Evolutionary conservation across 2,329 filamentous ascomycete genomes (phyloP), one percentile per base, ranked within the genome.

Genomic region (Blastomyces emzantsi): DNA sequence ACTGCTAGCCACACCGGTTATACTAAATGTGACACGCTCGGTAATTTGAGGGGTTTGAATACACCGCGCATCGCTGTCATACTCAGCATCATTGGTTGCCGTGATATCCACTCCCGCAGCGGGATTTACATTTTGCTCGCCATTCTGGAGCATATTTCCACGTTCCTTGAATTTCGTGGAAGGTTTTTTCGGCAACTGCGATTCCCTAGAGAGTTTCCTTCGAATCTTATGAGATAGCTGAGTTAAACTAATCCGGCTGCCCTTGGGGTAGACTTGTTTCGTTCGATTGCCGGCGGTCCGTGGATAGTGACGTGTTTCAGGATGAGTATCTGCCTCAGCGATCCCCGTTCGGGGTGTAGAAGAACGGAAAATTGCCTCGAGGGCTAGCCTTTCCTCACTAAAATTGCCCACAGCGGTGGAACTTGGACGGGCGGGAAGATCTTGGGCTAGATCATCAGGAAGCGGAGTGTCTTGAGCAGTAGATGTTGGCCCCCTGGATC

Each of bases 21-120:
- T 55, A 36, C 64, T 55, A 19, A 67, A 66, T 52, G 63, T 45
- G 28, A 64, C 62, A 45, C 69, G 67, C 22, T 61, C 66, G 25
- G 64, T 65, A 17, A 72, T 69, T 28, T 69, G 71, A 30, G 76
- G 75, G 15, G 73, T 77, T 17, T 69, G 63, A 52, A 78, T 73
- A 47, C 65, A 74, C 41, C 74, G 75, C 13, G 76, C 76, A 69
- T 78, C 76, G 58, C 76, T 78, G 63, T 78, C 76, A 64, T 78
- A 78, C 8, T 71, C 74, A 62, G 69, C 69, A 45, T 76, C 76
- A 45, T 73, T 78, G 66, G 73, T 71, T 63, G 58, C 36, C 41
- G 22, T 51, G 28, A 76, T 64, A 60, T 73, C 76, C 61, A 72
- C 72, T 51, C 71, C 73, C 22, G 69, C 30, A 67, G 69, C 47